Base-by-base conservation (phyloP, 768 basidiomycete genomes). In the Lentinula raphanica region DNA sequence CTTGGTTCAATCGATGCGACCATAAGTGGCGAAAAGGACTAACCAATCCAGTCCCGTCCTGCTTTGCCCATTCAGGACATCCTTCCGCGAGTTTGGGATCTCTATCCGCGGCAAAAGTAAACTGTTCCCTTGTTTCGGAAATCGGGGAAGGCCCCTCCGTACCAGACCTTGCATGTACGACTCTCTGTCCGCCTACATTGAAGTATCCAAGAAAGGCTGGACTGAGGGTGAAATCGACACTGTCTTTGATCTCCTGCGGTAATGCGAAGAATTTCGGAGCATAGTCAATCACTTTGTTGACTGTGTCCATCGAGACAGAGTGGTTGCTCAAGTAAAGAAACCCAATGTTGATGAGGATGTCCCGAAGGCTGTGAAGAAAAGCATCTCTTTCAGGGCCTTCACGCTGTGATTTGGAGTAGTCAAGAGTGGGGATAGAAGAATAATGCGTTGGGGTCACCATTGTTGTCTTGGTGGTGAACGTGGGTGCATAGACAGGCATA, bases 131-230 rank as follows among this genome's bases (percentile, higher is more conserved):
- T 72, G 59, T 84, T 81, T 60, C 79, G 79, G 61, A 82, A 80
- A 63, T 84, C 83, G 36, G 32, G 81, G 72, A 60, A 72, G 71
- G 61, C 83, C 83, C 3, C 69, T 70, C 58, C 69, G 67, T 36
- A 78, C 81, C 61, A 76, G 78, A 32, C 81, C 82, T 55, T 74
- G 66, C 63, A 83, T 82, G 0, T 71, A 68, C 32, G 49, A 50
- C 49, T 32, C 49, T 50, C 49, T 50, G 29, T 21, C 49, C 49
- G 12, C 81, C 83, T 17, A 83, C 67, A 25, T 68, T 70, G 13
- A 77, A 76, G 63, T 84, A 84, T 0, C 82, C 83, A 57, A 83
- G 68, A 67, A 84, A 84, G 61, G 80, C 78, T 3, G 74, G 76
- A 0, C 75, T 79, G 61, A 82, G 77, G 21, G 65, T 69, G 80